These are phyloP conservation scores for Nelumbo lutea DNA, from an alignment of 164 flowering plant genomes.

Conservation along the genomic window DNA sequence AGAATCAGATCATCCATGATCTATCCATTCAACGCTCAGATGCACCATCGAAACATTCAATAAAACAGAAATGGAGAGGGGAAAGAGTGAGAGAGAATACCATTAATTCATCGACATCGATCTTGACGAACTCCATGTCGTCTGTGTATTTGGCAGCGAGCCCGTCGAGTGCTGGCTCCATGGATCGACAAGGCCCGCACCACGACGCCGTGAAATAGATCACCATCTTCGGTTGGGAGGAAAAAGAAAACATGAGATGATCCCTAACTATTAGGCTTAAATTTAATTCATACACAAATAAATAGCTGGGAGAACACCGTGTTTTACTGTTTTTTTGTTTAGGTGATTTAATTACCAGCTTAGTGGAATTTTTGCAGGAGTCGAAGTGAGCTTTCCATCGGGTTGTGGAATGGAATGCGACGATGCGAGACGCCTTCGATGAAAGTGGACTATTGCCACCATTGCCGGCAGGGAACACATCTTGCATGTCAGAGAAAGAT, in stretches of 20 bases:
- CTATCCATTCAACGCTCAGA: too few species aligned
- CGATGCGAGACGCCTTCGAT: constrained; percentile 21
- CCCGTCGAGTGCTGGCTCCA: constrained; percentile 51
- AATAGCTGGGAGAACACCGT: too few species aligned
- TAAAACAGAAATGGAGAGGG: not conserved
- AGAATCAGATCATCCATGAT: not conserved
- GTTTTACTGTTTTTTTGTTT: too few species aligned
- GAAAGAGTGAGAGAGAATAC: constrained; percentile 23
- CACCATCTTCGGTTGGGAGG: constrained; percentile 28
- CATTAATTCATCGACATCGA: constrained; percentile 74
- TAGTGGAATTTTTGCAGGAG: constrained; percentile 29
- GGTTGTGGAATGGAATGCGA: constrained; percentile 20
- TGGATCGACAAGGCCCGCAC: constrained; percentile 83
- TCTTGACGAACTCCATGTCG: constrained; percentile 58
- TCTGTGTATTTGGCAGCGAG: constrained; percentile 43
- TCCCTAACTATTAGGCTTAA: too few species aligned
- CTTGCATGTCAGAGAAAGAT: not conserved
- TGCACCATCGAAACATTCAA: not conserved
- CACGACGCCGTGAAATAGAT: constrained; percentile 78
- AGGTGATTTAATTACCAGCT: constrained; percentile 34
- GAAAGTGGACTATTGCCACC: not conserved
- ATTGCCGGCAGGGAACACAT: too few species aligned
- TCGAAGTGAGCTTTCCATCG: constrained; percentile 70
- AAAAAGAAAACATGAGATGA: not conserved
- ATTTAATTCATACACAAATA: too few species aligned